A percentile compares a stretch with the other conserved stretches of the same genome.
phyloP scores from a whole-genome alignment of 345 rosid species.

The Camelina hispida region DNA sequence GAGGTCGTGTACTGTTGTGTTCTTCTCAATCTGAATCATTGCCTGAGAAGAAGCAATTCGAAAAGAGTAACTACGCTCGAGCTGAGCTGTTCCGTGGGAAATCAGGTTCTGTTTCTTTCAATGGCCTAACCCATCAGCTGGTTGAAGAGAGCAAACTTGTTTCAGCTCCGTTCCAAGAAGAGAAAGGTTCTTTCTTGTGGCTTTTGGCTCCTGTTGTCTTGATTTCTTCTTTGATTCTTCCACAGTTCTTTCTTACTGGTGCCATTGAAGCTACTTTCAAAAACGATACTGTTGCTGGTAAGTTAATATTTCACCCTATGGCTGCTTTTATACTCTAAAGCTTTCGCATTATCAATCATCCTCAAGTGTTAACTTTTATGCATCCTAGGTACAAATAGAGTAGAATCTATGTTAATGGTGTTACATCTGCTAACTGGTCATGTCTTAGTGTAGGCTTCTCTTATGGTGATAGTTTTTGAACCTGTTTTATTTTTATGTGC shows the following conservation, averaged over 20 bases:
- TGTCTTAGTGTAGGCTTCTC: constrained; percentile 10
- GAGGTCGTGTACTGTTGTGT: constrained; percentile 38
- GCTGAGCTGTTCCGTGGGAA: constrained; percentile 75
- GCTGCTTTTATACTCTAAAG: background rate
- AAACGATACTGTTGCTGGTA: constrained; percentile 63
- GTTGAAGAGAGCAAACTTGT: constrained; percentile 73
- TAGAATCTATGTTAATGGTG: background rate
- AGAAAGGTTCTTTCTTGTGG: constrained; percentile 75
- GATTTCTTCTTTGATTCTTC: constrained; percentile 67
- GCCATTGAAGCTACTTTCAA: constrained; percentile 56
- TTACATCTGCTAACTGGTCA: background rate
- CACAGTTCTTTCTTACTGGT: constrained; percentile 68
- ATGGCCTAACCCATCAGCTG: constrained; percentile 72
- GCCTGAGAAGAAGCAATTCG: constrained; percentile 26
- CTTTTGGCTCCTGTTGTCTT: constrained; percentile 70
- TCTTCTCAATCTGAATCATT: constrained; percentile 48
- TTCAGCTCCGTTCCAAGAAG: constrained; percentile 72
- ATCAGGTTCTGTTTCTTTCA: constrained; percentile 80
- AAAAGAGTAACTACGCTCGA: constrained; percentile 43
- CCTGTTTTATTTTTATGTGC: too few species aligned
- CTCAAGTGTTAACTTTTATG: background rate
- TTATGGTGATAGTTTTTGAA: too few species aligned
- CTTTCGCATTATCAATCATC: background rate
- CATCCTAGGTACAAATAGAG: background rate
- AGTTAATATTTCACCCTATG: too few species aligned